Conservation (phyloP, 306 rosid genomes). For the Elaeagnus macrophylla region DNA sequence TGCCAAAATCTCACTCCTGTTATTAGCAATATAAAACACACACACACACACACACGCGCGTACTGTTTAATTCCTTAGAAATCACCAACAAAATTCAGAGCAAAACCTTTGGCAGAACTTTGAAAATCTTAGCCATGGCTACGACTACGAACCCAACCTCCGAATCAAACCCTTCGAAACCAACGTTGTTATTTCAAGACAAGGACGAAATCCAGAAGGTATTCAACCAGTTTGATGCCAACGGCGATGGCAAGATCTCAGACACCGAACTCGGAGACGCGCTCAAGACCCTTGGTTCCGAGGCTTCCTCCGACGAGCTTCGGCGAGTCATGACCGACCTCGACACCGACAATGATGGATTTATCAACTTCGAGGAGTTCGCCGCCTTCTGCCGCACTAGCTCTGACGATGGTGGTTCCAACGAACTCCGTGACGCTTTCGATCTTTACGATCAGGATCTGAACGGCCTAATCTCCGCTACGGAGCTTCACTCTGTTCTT, state of each 20-base stretch:
- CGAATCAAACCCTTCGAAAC: constrained; percentile 3
- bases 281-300: constrained; percentile 51
- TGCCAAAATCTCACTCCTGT: too few relatives aligned
- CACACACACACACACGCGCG: too few relatives aligned
- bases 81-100: neutral
- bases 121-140: constrained; percentile 25
- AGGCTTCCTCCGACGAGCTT: constrained; percentile 34
- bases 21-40: too few relatives aligned
- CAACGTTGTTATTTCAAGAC: constrained; percentile 33
- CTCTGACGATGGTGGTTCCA: constrained; percentile 29
- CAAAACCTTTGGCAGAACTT: neutral
- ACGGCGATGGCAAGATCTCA: constrained; percentile 94
- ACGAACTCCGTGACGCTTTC: constrained; percentile 75
- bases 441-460: constrained; percentile 72
- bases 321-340: constrained; percentile 66
- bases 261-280: constrained; percentile 49
- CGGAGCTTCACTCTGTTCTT: constrained; percentile 62
- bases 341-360: constrained; percentile 67
- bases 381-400: constrained; percentile 54
- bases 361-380: constrained; percentile 63
- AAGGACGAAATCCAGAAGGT: constrained; percentile 44
- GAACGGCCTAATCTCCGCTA: constrained; percentile 70
- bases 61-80: neutral
- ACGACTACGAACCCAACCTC: constrained; percentile 24
- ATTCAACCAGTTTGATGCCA: constrained; percentile 64